phyloP scores from a whole-genome alignment of 2,329 filamentous ascomycete species.

The Paecilomyces sp. region DNA sequence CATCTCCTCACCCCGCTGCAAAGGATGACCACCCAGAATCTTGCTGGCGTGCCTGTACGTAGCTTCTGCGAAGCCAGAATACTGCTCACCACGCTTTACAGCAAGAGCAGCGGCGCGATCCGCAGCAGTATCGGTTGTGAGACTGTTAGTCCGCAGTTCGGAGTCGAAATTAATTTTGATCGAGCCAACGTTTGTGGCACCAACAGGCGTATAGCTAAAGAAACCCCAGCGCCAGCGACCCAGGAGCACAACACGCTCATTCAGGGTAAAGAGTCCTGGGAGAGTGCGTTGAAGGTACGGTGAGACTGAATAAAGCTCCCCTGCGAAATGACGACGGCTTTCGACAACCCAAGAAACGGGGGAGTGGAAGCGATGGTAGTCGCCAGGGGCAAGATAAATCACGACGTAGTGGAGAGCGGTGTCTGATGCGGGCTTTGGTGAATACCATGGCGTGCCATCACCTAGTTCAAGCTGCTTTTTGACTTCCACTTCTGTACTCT shows the following conservation, averaged over 20 bases:
- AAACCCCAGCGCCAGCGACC: slow-evolving; percentile 96
- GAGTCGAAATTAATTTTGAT: slow-evolving; percentile 96
- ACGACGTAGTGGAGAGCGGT: slow-evolving; percentile 83
- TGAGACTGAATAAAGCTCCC: slow-evolving; percentile 89
- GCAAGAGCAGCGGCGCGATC: slow-evolving; percentile 80
- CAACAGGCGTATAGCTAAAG: slow-evolving; percentile 92
- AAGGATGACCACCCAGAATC: slow-evolving; percentile 73
- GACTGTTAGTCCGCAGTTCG: slow-evolving; percentile 84
- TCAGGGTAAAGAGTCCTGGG: slow-evolving; percentile 90
- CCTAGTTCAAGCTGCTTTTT: slow-evolving; percentile 72
- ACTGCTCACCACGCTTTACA: slow-evolving; percentile 66
- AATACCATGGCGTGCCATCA: slow-evolving; percentile 59
- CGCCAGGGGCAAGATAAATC: slow-evolving; percentile 90
- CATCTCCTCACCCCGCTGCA: slow-evolving; percentile 91
- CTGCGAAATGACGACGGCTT: slow-evolving; percentile 90
- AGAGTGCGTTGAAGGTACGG: slow-evolving; percentile 90
- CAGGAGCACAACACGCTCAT: slow-evolving; percentile 88
- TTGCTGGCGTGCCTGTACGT: slow-evolving; percentile 73
- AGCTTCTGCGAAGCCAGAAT: slow-evolving; percentile 88
- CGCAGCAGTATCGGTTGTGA: slow-evolving; percentile 86
- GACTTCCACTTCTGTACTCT: slow-evolving; percentile 74
- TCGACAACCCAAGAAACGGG: slow-evolving; percentile 94
- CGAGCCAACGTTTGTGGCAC: slow-evolving; percentile 93
- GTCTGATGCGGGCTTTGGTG: slow-evolving; percentile 46
- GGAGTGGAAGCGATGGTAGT: slow-evolving; percentile 98